Evolutionary conservation across 345 rosid species (phyloP).

Genomic region (Eucalyptus urophylla): DNA sequence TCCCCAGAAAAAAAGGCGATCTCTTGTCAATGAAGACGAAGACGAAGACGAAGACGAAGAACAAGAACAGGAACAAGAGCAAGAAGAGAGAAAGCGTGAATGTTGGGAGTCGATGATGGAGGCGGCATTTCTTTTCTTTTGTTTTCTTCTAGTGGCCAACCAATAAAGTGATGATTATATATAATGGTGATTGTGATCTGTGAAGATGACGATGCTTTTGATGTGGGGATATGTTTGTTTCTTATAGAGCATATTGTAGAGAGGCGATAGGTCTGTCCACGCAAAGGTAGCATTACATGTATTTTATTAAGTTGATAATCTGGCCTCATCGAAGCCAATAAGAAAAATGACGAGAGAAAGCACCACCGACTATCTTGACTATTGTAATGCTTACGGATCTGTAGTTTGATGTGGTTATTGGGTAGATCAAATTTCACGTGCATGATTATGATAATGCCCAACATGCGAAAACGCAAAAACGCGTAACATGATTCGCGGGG

Average conservation of each 20-base stretch:
- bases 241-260: background rate
- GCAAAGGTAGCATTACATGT: background rate
- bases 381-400: background rate
- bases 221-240: background rate
- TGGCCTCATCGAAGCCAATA: background rate
- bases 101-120: background rate
- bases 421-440: background rate
- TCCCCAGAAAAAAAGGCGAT: background rate
- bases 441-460: background rate
- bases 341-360: background rate
- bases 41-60: background rate
- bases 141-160: background rate
- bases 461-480: background rate
- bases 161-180: background rate
- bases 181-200: background rate
- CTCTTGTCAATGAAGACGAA: background rate
- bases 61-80: background rate
- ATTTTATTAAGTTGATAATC: background rate
- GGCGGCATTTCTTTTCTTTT: background rate
- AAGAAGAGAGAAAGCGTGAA: background rate
- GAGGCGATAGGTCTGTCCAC: background rate
- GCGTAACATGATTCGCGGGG: fast-evolving
- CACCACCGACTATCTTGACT: background rate
- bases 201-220: background rate
- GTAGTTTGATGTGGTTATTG: background rate